These are phyloP conservation scores for Macrolepiota albuminosa DNA, from an alignment of 768 basidiomycete species.

Conservation along the genomic window DNA sequence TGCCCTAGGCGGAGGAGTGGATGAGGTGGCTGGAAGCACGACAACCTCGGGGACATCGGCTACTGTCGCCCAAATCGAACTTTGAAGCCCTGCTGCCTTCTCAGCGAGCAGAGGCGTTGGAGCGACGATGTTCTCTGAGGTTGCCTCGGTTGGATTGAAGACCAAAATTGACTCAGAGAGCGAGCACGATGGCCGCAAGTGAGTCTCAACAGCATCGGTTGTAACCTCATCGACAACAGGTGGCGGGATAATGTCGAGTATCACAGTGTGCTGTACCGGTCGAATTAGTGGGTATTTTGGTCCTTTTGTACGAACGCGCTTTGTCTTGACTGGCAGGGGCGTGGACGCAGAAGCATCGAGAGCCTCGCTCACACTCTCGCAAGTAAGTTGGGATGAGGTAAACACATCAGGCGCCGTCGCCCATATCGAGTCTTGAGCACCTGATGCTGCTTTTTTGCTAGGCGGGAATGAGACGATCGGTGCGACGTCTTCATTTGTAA, in stretches of 20 bases:
- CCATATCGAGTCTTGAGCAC: not conserved
- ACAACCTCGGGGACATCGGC: not conserved
- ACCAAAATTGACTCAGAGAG: not conserved
- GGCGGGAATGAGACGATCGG: not conserved
- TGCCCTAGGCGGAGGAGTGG: not conserved
- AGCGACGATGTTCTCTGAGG: not conserved
- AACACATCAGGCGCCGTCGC: not conserved
- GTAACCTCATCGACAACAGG: not conserved
- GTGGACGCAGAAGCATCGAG: not conserved
- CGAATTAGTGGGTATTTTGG: not conserved
- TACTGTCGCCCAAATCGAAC: not conserved
- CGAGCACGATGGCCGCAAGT: not conserved
- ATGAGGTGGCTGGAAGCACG: not conserved
- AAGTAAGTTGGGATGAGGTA: not conserved
- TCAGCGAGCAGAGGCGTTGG: not conserved
- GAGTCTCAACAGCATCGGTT: not conserved
- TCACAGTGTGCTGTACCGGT: not conserved
- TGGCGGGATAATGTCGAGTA: not conserved
- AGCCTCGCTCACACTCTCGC: not conserved
- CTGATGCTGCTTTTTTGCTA: not conserved
- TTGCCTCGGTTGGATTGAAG: not conserved
- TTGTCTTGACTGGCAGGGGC: not conserved
- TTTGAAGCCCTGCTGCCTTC: not conserved
- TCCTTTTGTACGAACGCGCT: not conserved
- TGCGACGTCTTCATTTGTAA: not conserved